A percentile compares a stretch with the other conserved stretches of the same genome.
phyloP scores from a whole-genome alignment of 2,329 filamentous ascomycete genomes.

The Emydomyces testavorans region DNA sequence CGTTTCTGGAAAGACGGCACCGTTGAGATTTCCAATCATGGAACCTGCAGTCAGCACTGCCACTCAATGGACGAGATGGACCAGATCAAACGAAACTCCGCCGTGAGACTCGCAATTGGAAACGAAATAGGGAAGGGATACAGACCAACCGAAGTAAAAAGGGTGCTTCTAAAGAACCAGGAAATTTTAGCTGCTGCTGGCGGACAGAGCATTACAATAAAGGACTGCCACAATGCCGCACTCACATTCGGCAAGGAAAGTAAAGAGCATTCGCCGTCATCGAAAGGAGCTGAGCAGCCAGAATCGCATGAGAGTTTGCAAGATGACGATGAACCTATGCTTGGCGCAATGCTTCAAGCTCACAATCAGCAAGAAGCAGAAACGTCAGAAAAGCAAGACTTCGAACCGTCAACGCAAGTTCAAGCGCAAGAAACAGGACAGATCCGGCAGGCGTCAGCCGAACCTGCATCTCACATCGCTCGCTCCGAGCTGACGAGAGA shows the following conservation, averaged over 20 bases:
- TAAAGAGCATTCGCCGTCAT: not conserved
- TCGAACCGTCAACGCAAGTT: not conserved
- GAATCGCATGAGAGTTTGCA: not conserved
- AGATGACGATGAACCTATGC: slow-evolving; percentile 7
- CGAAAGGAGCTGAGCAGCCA: not conserved
- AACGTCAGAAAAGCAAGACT: not conserved
- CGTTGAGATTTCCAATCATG: slow-evolving; percentile 9
- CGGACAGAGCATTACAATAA: slow-evolving; percentile 7
- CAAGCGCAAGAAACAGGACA: not conserved
- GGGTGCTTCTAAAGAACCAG: slow-evolving; percentile 4
- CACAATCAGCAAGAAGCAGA: not conserved
- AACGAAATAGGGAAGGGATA: slow-evolving; percentile 10
- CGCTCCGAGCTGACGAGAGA: not conserved
- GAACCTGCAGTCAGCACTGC: slow-evolving; percentile 3
- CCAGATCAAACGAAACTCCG: slow-evolving; percentile 10
- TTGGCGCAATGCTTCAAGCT: not conserved
- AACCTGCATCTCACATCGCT: not conserved
- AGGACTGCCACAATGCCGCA: slow-evolving; percentile 11
- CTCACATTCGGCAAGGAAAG: not conserved
- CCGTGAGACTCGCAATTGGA: slow-evolving; percentile 3
- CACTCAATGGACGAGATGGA: slow-evolving; percentile 12
- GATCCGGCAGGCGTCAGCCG: not conserved
- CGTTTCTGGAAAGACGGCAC: slow-evolving; percentile 10
- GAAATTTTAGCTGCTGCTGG: slow-evolving; percentile 6
- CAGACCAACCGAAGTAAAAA: slow-evolving; percentile 8